These are phyloP conservation scores for Schizosaccharomyces octosporus DNA, from an alignment of 805 yeast genomes.

Conservation along the genomic window DNA sequence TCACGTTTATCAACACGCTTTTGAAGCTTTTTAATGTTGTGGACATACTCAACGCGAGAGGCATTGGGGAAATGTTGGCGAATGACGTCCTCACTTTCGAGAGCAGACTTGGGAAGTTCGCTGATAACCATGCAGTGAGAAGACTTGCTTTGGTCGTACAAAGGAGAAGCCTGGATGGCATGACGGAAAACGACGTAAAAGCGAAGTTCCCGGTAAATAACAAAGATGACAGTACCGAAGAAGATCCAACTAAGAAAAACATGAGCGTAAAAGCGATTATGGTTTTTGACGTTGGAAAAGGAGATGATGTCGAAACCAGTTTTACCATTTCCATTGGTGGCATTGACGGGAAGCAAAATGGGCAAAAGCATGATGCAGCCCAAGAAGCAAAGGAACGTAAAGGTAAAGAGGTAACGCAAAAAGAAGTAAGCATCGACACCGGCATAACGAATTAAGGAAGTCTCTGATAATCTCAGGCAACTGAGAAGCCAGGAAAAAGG, in stretches of 20 bases:
- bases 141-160: slow-evolving; percentile 1
- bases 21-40: slow-evolving; percentile 19
- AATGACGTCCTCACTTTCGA: slow-evolving; percentile 25
- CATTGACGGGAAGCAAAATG: slow-evolving; percentile 64
- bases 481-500: slow-evolving; percentile 36
- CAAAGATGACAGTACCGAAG: slow-evolving; percentile 23
- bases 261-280: slow-evolving; percentile 61
- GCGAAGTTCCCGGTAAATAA: neutral
- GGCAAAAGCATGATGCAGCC: slow-evolving; percentile 34
- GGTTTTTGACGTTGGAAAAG: slow-evolving; percentile 44
- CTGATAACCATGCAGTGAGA: slow-evolving; percentile 40
- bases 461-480: slow-evolving; percentile 38
- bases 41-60: slow-evolving; percentile 33
- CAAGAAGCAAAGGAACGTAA: slow-evolving; percentile 28
- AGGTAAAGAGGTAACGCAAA: slow-evolving; percentile 43
- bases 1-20: slow-evolving; percentile 13
- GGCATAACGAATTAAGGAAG: slow-evolving; percentile 58
- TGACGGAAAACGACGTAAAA: neutral
- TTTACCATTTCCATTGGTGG: slow-evolving; percentile 31
- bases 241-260: slow-evolving; percentile 59
- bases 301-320: slow-evolving; percentile 53
- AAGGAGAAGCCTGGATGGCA: neutral
- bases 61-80: slow-evolving; percentile 28
- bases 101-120: slow-evolving; percentile 28
- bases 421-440: slow-evolving; percentile 91